phyloP scores from a whole-genome alignment of 2,329 filamentous ascomycete genomes.

The Fusarium clavum region DNA sequence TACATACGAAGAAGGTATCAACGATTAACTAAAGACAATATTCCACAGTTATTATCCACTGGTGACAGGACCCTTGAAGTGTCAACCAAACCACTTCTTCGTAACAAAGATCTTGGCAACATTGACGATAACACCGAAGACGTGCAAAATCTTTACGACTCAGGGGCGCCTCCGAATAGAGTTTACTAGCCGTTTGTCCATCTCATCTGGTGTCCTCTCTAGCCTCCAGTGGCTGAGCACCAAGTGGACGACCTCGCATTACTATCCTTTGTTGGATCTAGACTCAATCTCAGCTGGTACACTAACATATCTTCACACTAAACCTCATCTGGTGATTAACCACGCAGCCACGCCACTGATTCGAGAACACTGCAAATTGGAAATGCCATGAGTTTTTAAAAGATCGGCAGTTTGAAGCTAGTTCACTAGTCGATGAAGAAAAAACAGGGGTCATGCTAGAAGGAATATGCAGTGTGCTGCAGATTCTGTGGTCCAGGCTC shows the following conservation, averaged over 20 bases:
- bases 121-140: no score
- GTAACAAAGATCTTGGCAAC: not conserved
- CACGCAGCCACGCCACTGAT: not conserved
- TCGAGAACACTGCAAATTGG: not conserved
- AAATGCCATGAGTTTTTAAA: not conserved
- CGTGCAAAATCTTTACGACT: not conserved
- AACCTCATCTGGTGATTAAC: not conserved
- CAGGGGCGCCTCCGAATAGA: slow-evolving; percentile 2
- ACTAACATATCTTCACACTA: not conserved
- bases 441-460: slow-evolving; percentile 12
- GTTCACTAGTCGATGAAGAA: no score
- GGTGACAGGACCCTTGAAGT: not conserved
- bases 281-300: not conserved
- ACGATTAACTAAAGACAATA: rapidly evolving
- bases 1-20: not conserved
- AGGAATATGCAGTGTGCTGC: slow-evolving; percentile 5
- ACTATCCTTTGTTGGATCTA: not conserved
- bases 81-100: not conserved
- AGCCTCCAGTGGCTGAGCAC: not conserved
- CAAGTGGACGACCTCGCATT: not conserved
- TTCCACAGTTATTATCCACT: not conserved
- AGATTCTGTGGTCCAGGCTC: slow-evolving; percentile 1
- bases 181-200: slow-evolving; percentile 5
- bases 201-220: not conserved
- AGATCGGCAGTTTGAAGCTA: slow-evolving; percentile 17